A percentile compares a stretch with the other conserved stretches of the same genome.
Conservation (phyloP, 2,329 filamentous ascomycete species). For the Xylaria sp. region DNA sequence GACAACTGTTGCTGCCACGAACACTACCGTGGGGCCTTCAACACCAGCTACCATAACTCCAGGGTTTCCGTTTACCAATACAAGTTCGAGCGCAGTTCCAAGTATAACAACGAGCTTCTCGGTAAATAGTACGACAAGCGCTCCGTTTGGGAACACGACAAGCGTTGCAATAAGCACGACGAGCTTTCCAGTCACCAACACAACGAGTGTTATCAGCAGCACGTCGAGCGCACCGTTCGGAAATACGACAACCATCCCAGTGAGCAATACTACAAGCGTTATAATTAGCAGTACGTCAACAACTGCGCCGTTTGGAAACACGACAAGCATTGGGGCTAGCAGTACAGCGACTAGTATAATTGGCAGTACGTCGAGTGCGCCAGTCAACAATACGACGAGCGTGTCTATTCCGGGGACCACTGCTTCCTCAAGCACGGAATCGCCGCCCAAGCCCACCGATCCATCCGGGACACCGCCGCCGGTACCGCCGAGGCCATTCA, state of each 20-base stretch:
- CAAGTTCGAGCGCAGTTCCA: neutral
- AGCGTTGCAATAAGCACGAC: conserved; percentile 1
- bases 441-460: conserved; percentile 24
- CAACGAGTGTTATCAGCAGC: conserved; percentile 1
- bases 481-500: conserved; percentile 26
- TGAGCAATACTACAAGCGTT: no score
- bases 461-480: conserved; percentile 17
- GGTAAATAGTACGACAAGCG: conserved; percentile 9
- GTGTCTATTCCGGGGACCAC: conserved; percentile 7
- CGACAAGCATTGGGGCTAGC: no score
- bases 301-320: no score
- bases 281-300: no score
- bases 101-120: conserved; percentile 2
- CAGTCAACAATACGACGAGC: conserved; percentile 16
- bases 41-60: conserved; percentile 6
- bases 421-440: conserved; percentile 14
- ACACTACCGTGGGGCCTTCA: conserved; percentile 1
- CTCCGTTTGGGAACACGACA: conserved; percentile 4
- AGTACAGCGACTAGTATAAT: no score
- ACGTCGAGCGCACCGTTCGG: conserved; percentile 1
- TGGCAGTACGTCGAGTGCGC: conserved; percentile 2
- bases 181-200: neutral
- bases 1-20: conserved; percentile 9
- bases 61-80: neutral
- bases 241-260: conserved; percentile 9